phyloP scores from a whole-genome alignment of 352 stramenopile genomes.

The Globisporangium megalacanthum region DNA sequence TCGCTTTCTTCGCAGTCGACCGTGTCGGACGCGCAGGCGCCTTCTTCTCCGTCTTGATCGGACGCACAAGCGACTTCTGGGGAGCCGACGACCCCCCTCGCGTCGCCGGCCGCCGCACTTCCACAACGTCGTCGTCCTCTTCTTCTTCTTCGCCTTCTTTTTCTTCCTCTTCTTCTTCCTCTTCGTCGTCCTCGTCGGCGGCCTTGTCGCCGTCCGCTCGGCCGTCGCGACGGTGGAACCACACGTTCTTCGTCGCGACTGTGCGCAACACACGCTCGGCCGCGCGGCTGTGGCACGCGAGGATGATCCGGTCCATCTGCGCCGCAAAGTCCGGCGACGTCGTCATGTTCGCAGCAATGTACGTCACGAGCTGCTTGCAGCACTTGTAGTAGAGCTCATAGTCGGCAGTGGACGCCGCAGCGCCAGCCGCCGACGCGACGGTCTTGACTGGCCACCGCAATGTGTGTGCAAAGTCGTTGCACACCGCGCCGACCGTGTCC shows the following conservation, averaged over 20 bases:
- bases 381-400: conserved; percentile 57
- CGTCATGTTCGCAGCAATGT: conserved; percentile 61
- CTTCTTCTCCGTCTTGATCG: conserved; percentile 4
- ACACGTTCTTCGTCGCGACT: conserved; percentile 64
- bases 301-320: conserved; percentile 71
- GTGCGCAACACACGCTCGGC: conserved; percentile 38
- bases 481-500: conserved; percentile 46
- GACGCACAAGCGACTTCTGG: conserved; percentile 7
- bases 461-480: conserved; percentile 31
- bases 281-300: conserved; percentile 54
- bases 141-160: background rate
- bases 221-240: conserved; percentile 31
- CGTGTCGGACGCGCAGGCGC: conserved; percentile 4
- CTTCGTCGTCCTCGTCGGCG: conserved; percentile 2
- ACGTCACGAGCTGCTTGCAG: conserved; percentile 54
- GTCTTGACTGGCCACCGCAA: background rate
- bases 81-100: background rate
- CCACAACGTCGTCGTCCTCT: background rate
- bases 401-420: conserved; percentile 17
- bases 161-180: background rate
- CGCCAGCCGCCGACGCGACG: conserved; percentile 10
- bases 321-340: conserved; percentile 43
- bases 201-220: background rate
- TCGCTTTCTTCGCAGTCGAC: conserved; percentile 1
- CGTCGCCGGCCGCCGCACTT: background rate